Evolutionary conservation across 192 early-diverging fungal species (phyloP).

Genomic region (Coemansia sp.): DNA sequence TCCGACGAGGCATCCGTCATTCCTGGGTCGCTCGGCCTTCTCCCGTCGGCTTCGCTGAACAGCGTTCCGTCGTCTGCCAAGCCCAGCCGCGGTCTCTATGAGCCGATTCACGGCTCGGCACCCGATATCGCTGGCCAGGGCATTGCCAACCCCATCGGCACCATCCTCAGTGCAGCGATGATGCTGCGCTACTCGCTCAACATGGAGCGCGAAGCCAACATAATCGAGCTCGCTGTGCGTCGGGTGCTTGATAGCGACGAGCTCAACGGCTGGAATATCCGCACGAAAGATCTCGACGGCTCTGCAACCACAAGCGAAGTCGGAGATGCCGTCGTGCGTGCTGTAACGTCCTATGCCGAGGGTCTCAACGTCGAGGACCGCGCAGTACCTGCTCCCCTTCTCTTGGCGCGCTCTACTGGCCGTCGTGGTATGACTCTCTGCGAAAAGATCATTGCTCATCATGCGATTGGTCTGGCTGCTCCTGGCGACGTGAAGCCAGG

Average conservation of each 20-base stretch:
- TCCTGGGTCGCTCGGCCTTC: slow-evolving; percentile 87
- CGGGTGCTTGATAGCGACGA: slow-evolving; percentile 84
- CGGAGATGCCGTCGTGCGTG: slow-evolving; percentile 86
- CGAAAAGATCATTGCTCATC: slow-evolving; percentile 77
- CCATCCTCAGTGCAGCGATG: slow-evolving; percentile 93
- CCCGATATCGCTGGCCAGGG: slow-evolving; percentile 98
- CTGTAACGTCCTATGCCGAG: slow-evolving; percentile 63
- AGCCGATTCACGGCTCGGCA: slow-evolving; percentile 99
- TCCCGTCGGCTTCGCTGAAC: slow-evolving; percentile 89
- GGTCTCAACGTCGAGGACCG: slow-evolving; percentile 57
- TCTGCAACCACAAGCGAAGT: slow-evolving; percentile 80
- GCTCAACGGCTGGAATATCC: slow-evolving; percentile 66
- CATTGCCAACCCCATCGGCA: slow-evolving; percentile 96
- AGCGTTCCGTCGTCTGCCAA: slow-evolving; percentile 75
- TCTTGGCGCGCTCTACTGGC: slow-evolving; percentile 52
- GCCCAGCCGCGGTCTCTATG: slow-evolving; percentile 85
- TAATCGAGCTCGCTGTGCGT: slow-evolving; percentile 89
- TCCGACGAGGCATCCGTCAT: slow-evolving; percentile 96
- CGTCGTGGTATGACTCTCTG: slow-evolving; percentile 71
- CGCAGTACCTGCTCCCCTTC: slow-evolving; percentile 45
- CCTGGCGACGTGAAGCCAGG: slow-evolving; percentile 71
- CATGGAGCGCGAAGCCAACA: slow-evolving; percentile 85
- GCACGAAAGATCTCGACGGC: slow-evolving; percentile 91
- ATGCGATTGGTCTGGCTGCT: slow-evolving; percentile 67
- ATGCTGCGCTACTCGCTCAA: slow-evolving; percentile 93